phyloP scores from a whole-genome alignment of 768 basidiomycete species.

The Roridomyces roridus region DNA sequence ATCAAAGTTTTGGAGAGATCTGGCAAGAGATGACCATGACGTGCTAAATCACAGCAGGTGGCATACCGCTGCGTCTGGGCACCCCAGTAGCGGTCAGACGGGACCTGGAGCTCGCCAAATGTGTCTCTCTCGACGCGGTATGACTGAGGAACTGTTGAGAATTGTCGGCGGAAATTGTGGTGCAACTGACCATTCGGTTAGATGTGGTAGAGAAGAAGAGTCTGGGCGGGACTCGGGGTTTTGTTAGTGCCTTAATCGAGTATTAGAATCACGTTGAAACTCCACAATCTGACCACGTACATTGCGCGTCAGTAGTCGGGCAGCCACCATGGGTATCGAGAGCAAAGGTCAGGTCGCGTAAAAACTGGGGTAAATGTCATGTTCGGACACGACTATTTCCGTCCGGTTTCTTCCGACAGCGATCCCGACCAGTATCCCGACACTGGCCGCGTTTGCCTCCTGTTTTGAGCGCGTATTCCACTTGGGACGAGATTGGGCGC shows the following conservation, averaged over 20 bases:
- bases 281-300: background rate
- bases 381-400: constrained; percentile 26
- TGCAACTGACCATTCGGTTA: constrained; percentile 11
- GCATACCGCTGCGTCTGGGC: constrained; percentile 93
- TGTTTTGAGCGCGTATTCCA: too few species aligned
- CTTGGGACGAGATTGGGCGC: background rate
- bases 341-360: background rate
- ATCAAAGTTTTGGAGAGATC: constrained; percentile 96
- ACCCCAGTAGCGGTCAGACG: constrained; percentile 92
- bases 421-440: too few species aligned
- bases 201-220: constrained; percentile 17
- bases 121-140: constrained; percentile 91
- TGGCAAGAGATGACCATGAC: constrained; percentile 31
- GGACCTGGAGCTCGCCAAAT: constrained; percentile 93
- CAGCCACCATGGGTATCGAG: constrained; percentile 11
- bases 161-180: constrained; percentile 22
- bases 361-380: background rate
- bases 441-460: too few species aligned
- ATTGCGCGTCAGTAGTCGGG: constrained; percentile 11
- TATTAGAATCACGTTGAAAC: constrained; percentile 9
- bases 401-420: constrained; percentile 29
- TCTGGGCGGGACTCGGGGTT: constrained; percentile 1
- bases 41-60: background rate
- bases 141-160: constrained; percentile 36
- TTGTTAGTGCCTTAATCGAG: background rate